Percentiles rank a stretch among this genome's conserved stretches.
phyloP scores from a whole-genome alignment of 73 alveolate genomes.

The Paramecium bursaria region DNA sequence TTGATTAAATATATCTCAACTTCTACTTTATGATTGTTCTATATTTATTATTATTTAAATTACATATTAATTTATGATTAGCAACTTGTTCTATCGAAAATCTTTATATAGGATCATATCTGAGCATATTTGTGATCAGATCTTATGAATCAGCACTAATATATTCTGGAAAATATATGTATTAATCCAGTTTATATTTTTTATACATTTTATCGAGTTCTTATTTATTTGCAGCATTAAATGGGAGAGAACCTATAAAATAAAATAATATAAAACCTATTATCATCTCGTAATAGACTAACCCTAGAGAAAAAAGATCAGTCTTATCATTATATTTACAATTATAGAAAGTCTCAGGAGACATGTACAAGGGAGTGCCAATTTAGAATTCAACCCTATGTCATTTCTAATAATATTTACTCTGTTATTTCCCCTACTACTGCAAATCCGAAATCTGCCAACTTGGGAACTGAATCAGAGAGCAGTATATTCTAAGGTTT shows the following conservation, averaged over 20 bases:
- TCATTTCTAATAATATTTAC: neutral
- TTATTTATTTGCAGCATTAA: conserved; percentile 32
- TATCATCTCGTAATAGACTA: conserved; percentile 52
- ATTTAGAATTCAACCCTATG: conserved; percentile 35
- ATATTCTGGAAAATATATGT: neutral
- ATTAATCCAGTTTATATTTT: neutral
- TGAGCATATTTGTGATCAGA: neutral
- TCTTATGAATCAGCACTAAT: conserved; percentile 19
- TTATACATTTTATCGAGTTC: conserved; percentile 27
- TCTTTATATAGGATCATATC: conserved; percentile 6
- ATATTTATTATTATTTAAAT: too few relatives aligned
- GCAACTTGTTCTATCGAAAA: conserved; percentile 40
- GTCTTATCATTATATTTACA: conserved; percentile 50
- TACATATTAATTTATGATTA: conserved; percentile 42
- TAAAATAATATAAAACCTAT: conserved; percentile 6
- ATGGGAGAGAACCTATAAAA: conserved; percentile 42
- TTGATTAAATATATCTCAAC: neutral
- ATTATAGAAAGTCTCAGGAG: conserved; percentile 63
- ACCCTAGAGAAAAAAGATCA: conserved; percentile 67
- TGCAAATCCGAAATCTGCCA: conserved; percentile 75
- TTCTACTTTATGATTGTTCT: too few relatives aligned
- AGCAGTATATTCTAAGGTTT: conserved; percentile 74
- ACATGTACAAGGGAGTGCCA: conserved; percentile 69
- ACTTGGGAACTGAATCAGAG: conserved; percentile 67
- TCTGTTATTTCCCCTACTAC: conserved; percentile 1